Percentiles rank a stretch among this genome's conserved stretches.
phyloP scores from a whole-genome alignment of 2,329 filamentous ascomycete species.

The Monilinia vaccinii-corymbosi region DNA sequence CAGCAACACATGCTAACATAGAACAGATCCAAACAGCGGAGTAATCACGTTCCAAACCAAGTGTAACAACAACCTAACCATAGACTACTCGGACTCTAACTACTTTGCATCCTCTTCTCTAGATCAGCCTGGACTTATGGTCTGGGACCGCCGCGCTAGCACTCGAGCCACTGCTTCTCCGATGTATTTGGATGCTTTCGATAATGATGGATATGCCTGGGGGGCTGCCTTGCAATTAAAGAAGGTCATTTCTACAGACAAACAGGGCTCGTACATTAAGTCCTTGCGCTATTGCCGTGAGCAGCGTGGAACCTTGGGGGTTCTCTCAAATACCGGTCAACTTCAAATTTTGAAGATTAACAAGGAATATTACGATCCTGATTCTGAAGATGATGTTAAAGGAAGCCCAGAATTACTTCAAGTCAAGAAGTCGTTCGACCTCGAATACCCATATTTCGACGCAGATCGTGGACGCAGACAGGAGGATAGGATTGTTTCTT shows the following conservation, averaged over 20 bases:
- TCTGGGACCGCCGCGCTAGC: conserved; percentile 68
- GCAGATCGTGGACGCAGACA: conserved; percentile 36
- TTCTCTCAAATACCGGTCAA: conserved; percentile 54
- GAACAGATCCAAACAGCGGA: conserved; percentile 39
- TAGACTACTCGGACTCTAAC: conserved; percentile 72
- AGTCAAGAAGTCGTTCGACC: conserved; percentile 50
- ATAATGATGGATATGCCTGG: conserved; percentile 53
- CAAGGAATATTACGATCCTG: conserved; percentile 41
- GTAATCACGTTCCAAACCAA: conserved; percentile 55
- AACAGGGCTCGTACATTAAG: conserved; percentile 48
- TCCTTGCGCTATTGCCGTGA: conserved; percentile 56
- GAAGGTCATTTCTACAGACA: conserved; percentile 43
- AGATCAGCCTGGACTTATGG: conserved; percentile 63
- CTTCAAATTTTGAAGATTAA: conserved; percentile 51
- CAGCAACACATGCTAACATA: conserved; percentile 1
- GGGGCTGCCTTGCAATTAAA: conserved; percentile 51
- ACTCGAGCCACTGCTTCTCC: conserved; percentile 43
- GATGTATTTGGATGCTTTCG: conserved; percentile 47
- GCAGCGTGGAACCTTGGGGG: conserved; percentile 49
- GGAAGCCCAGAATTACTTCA: conserved; percentile 50
- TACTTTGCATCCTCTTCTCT: conserved; percentile 76
- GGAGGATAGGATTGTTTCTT: conserved; percentile 53
- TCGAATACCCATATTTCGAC: conserved; percentile 50
- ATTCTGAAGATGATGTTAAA: conserved; percentile 37
- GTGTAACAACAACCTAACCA: conserved; percentile 63